Base-by-base conservation (phyloP, 2,329 filamentous ascomycete species). In the Penicillium sp. region DNA sequence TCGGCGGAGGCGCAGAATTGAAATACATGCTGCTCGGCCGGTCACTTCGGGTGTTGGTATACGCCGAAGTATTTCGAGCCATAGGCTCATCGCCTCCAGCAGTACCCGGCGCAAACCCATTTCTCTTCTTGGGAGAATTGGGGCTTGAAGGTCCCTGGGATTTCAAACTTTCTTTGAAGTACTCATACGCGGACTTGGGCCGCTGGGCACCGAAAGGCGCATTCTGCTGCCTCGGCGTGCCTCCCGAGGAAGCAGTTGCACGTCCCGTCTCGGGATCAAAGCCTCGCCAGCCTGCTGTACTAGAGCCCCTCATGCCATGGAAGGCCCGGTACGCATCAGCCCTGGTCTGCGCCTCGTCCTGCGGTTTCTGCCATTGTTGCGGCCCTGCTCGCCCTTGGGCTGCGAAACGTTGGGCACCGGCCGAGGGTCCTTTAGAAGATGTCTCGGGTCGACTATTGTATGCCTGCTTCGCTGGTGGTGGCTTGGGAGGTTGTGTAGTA, bases 41-140 rank as follows among this genome's bases (percentile, higher is more conserved):
- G 47, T 73, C 70, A 37, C 59, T 58, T 32, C 67, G 63, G 23
- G 58, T 60, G 4, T 64, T 73, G 18, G 65, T 67, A 57, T 78
- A 78, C n/a, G 78, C 75, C 2, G 77, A 76, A 10, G 76, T 77
- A 50, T 75, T 75, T 15, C 68, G 63, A 20, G 80, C 80, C 63
- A 79, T 79, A 31, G 78, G 74, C 57, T 84, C 81, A 59, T 84
- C 81, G 31, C 75, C 79, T n/a, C 78, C 80, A 28, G 79, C 74
- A 6, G 74, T 74, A n/a, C 75, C 75, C 18, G 81, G 80, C 47
- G 81, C 78, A 60, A 83, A 84, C 4, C 80, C 81, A 39, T 73
- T 70, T 62, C 74, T 80, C 57, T 74, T 79, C 32, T 78, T 78
- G 3, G 74, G 70, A 3, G 71, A 69, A 25, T 73, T 65, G 0